These are phyloP conservation scores for Purpureocillium lavendulum DNA, from an alignment of 2,329 filamentous ascomycete genomes.

Conservation along the genomic window DNA sequence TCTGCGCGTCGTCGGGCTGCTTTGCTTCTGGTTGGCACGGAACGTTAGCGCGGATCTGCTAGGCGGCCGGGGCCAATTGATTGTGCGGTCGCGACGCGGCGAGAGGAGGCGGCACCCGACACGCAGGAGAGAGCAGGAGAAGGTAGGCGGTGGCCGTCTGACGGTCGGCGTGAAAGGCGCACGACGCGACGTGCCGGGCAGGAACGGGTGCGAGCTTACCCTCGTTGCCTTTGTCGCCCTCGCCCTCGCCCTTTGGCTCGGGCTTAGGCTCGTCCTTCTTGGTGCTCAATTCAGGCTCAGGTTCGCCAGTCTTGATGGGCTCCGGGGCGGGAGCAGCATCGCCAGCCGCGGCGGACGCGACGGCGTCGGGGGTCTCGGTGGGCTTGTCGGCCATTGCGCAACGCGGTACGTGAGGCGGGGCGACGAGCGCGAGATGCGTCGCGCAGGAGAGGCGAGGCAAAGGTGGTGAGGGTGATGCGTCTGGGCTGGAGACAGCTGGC, in stretches of 20 bases:
- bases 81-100: not conserved
- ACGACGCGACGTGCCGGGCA: too few relatives aligned
- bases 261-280: slow-evolving; percentile 14
- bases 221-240: slow-evolving; percentile 18
- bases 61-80: not conserved
- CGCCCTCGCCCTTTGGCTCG: slow-evolving; percentile 1
- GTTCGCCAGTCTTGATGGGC: slow-evolving; percentile 12
- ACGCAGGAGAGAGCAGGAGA: too few relatives aligned
- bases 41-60: slow-evolving; percentile 17
- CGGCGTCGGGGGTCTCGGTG: slow-evolving; percentile 25
- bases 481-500: too few relatives aligned
- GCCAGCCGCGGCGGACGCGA: slow-evolving; percentile 22
- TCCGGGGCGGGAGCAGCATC: slow-evolving; percentile 17
- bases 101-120: not conserved
- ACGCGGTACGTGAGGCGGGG: not conserved
- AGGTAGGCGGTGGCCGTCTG: too few relatives aligned
- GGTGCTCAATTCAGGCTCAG: slow-evolving; percentile 12
- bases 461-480: too few relatives aligned
- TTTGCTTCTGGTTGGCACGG: slow-evolving; percentile 16
- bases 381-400: slow-evolving; percentile 30
- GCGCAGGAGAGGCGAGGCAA: not conserved
- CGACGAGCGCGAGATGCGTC: slow-evolving; percentile 10
- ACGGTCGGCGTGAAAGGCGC: not conserved
- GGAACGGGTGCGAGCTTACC: slow-evolving; percentile 17
- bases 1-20: slow-evolving; percentile 17